Evolutionary conservation across 768 basidiomycete species (phyloP).

Genomic region (Kwoniella botswanensis): DNA sequence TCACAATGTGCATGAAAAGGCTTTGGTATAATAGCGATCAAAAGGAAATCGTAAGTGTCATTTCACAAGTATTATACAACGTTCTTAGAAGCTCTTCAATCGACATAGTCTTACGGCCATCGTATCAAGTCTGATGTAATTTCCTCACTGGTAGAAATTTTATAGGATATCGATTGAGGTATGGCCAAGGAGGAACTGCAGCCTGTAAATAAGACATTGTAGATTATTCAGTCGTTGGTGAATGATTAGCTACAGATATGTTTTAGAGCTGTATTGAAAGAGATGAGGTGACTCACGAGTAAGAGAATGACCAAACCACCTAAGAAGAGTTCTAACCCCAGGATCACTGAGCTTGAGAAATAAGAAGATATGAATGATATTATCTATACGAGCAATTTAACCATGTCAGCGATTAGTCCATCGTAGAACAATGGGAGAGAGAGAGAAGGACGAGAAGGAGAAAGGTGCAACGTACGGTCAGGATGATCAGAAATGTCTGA

Average conservation of each 20-base stretch:
- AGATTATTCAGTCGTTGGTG: background rate
- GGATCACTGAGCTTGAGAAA: conserved; percentile 37
- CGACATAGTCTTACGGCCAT: background rate
- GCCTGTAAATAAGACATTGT: conserved; percentile 7
- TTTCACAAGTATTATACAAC: conserved; percentile 4
- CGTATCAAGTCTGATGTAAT: conserved; percentile 12
- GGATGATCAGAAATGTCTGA: conserved; percentile 41
- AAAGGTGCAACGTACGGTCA: conserved; percentile 18
- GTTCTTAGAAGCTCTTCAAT: background rate
- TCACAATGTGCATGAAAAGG: too few species aligned
- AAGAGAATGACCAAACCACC: conserved; percentile 38
- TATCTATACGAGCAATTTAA: conserved; percentile 17
- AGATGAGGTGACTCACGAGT: conserved; percentile 29
- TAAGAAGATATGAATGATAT: conserved; percentile 43
- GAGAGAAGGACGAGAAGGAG: background rate
- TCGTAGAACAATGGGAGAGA: background rate
- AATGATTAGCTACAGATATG: too few species aligned
- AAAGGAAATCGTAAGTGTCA: background rate
- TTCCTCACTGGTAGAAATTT: conserved; percentile 47
- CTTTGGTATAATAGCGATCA: too few species aligned
- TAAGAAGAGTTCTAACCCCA: conserved; percentile 43
- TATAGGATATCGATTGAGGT: conserved; percentile 41
- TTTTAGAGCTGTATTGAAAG: too few species aligned
- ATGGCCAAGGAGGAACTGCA: conserved; percentile 50
- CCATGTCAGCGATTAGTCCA: background rate